Evolutionary conservation across 306 rosid genomes (phyloP), one percentile per base, ranked within the genome.

Genomic region (Dalbergia cochinchinensis): DNA sequence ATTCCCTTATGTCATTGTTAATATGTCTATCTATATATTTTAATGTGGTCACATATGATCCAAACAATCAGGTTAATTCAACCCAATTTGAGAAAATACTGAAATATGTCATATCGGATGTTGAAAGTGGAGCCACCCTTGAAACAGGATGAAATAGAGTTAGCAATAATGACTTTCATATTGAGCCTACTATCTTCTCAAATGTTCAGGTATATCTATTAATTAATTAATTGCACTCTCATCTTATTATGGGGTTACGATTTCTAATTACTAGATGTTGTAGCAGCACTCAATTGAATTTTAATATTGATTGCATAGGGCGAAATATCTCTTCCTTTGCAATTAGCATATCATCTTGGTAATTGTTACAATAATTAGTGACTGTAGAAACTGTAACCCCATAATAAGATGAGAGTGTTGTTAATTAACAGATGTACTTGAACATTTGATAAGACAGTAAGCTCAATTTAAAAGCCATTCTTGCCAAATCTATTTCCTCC

Each of bases 281-380:
- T 8, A 74, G 22, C 22, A 20, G 78, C 31, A 57, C 94, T 88
- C 41, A 91, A 97, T 58, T 91, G 87, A 60, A 91, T 82, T 89
- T 93, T 71, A 93, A 77, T 82, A 93, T 90, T 71, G 92, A 45
- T 72, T 91, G 97, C 74, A 91, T 94, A 0, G 94, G 97, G 41
- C 97, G 97, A 74, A 93, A 89, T 70, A 93, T 91, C 85, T 93
- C 97, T 0, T 93, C 98, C 77, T 60, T 67, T 18, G 98, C 98
- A 19, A 93, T 93, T 75, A 7, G 31, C 94, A 93, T 91, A 74
- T 79, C 88, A 85, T 91, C 98, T 97, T 91, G 77, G 70, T 37
- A 58, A 33, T 58, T 6, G 65, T 39, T 41, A 78, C 18, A 47
- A 31, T 47, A 20, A 20, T 20, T 10, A 84, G 47, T 71, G 19